These are phyloP conservation scores for Saprolegnia parasitica DNA, from an alignment of 352 stramenopile species.

Conservation along the genomic window DNA sequence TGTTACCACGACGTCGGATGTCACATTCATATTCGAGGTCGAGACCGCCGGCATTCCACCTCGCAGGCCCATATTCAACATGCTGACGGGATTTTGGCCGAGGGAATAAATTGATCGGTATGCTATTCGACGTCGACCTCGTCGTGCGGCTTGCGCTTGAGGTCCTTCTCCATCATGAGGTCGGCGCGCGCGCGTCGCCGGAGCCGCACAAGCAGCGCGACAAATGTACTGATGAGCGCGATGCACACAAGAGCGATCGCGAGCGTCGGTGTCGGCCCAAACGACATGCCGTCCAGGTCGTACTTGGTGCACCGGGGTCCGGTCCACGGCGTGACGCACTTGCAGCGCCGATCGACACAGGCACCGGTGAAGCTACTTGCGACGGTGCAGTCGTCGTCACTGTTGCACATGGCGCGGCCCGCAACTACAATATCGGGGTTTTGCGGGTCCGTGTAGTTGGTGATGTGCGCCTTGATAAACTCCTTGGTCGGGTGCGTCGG, in stretches of 20 bases:
- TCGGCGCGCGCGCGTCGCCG: not conserved
- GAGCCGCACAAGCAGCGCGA: not conserved
- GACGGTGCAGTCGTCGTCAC: constrained; percentile 49
- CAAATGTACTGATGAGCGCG: not conserved
- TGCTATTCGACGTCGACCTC: no score
- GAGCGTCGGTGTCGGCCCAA: not conserved
- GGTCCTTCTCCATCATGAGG: no score
- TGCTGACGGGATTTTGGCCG: no score
- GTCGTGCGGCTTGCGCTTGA: no score
- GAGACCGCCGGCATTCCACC: no score
- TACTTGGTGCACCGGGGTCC: constrained; percentile 43
- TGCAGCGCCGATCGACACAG: constrained; percentile 57
- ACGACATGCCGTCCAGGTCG: not conserved
- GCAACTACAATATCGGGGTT: constrained; percentile 52
- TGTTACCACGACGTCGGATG: no score
- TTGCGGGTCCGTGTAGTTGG: constrained; percentile 62
- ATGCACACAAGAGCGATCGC: not conserved
- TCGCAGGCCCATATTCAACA: no score
- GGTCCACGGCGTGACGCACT: constrained; percentile 49
- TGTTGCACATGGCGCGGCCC: constrained; percentile 47
- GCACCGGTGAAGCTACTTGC: constrained; percentile 33
- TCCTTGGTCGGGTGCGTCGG: constrained; percentile 53
- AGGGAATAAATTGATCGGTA: no score
- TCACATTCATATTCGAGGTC: no score
- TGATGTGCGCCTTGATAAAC: constrained; percentile 73